Percentiles rank a stretch among this genome's conserved stretches.
These are phyloP conservation scores for Triangularia verruculosa DNA, from an alignment of 2,329 filamentous ascomycete genomes.

Conservation along the genomic window DNA sequence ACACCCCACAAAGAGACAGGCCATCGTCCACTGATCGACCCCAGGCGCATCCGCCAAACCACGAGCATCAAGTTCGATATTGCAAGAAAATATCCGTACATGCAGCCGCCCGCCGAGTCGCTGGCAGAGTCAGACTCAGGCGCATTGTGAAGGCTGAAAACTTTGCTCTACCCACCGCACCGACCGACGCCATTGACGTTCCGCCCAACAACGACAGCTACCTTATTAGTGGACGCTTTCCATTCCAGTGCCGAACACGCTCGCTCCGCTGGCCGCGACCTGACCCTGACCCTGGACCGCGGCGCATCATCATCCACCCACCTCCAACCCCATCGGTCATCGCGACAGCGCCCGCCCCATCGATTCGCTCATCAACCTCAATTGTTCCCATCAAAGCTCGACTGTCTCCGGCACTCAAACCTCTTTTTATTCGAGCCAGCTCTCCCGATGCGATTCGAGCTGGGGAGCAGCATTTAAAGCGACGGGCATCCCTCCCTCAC, in stretches of 20 bases:
- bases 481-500: not conserved
- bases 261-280: slow-evolving; percentile 4
- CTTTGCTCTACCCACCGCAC: not conserved
- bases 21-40: slow-evolving; percentile 13
- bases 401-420: not conserved
- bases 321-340: slow-evolving; percentile 2
- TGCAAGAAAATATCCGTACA: not conserved
- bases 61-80: slow-evolving; percentile 8
- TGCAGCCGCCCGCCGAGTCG: not conserved
- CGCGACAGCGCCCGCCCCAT: not conserved
- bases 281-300: not conserved
- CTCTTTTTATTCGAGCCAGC: not conserved
- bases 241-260: slow-evolving; percentile 5
- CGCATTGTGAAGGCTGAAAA: not conserved
- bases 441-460: slow-evolving; percentile 6
- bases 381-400: not conserved
- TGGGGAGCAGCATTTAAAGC: slow-evolving; percentile 3
- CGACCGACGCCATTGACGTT: not conserved
- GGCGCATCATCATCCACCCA: slow-evolving; percentile 4
- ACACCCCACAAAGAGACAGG: slow-evolving; percentile 22
- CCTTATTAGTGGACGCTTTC: not conserved
- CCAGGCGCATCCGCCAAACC: slow-evolving; percentile 14
- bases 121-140: not conserved
- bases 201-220: not conserved
- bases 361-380: not conserved